Conservation (phyloP, 2,329 filamentous ascomycete species). For the Colletotrichum tropicale region DNA sequence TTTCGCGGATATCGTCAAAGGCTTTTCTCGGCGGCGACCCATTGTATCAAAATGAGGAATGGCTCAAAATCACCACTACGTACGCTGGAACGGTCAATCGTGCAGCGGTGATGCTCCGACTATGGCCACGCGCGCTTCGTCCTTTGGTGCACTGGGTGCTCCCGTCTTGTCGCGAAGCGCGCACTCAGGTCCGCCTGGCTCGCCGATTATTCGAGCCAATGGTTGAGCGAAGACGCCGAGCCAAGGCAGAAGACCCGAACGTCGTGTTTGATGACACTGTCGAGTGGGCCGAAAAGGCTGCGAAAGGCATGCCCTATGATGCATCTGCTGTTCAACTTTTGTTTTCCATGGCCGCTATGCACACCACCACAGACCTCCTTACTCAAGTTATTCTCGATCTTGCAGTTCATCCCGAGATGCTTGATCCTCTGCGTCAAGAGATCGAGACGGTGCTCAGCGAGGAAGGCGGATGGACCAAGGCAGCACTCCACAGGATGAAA, state of each 20-base stretch:
- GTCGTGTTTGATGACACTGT: constrained; percentile 38
- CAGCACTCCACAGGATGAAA: constrained; percentile 39
- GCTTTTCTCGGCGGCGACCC: constrained; percentile 48
- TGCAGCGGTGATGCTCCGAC: constrained; percentile 38
- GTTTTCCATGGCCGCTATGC: constrained; percentile 66
- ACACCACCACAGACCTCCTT: constrained; percentile 42
- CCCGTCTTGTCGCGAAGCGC: constrained; percentile 39
- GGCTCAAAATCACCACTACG: constrained; percentile 48
- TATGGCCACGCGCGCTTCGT: constrained; percentile 42
- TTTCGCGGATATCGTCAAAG: constrained; percentile 53
- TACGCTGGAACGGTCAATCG: constrained; percentile 44
- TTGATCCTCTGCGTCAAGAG: constrained; percentile 46
- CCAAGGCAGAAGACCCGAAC: constrained; percentile 17
- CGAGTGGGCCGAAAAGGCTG: constrained; percentile 43
- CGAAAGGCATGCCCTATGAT: constrained; percentile 66
- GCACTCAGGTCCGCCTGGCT: constrained; percentile 40
- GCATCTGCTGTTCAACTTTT: constrained; percentile 74
- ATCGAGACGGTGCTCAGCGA: constrained; percentile 36
- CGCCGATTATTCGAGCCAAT: constrained; percentile 38
- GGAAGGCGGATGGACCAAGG: constrained; percentile 37
- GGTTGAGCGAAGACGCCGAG: constrained; percentile 26
- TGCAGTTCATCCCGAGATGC: constrained; percentile 38
- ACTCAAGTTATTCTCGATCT: constrained; percentile 45
- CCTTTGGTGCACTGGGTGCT: constrained; percentile 48
- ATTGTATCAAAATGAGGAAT: constrained; percentile 48